Base-by-base conservation (phyloP, 106 monocot species). In the Dendrobium nobile region DNA sequence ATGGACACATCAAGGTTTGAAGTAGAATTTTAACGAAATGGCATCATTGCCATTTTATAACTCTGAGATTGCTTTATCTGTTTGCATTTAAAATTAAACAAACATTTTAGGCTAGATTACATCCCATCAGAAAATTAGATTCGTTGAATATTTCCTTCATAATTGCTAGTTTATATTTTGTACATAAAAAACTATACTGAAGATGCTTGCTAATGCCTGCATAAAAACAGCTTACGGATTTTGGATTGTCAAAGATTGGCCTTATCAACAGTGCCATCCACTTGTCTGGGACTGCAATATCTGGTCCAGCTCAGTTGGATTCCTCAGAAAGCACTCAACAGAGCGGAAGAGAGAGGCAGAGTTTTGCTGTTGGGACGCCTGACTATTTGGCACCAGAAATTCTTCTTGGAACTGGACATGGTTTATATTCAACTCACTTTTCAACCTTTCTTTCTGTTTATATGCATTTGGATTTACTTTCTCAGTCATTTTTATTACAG, bases 201-300 rank as follows among this genome's bases (percentile, higher is more conserved):
- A 19, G 18, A 54, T 79, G 61, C 16, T 10, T 78, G 24, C 31
- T 45, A 85, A 65, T 28, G 22, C 48, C 41, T 42, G n/a, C 44
- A 47, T 79, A 42, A 47, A 83, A 61, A 79, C 92, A 92, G 92
- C 88, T 92, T 73, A 92, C 92, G 82, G 92, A 92, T 80, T 92
- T 92, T 90, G 92, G 92, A 28, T 65, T 92, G 33, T 92, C 92
- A 58, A 90, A 92, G 83, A 84, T 92, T 81, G 92, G 92, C n/a
- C 85, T 92, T 4, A 86, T 92, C 56, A 82, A 92, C 72, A 86
- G 75, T 74, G 79, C 89, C 42, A 85, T 84, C 54, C 74, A 86
- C 82, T 85, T 92, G 54, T 83, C 90, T 79, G 83, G 84, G 47
- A 58, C 78, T 54, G 44, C 70, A 13, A 51, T 51, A 54, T 65